Base-by-base conservation (phyloP, 257 asterid genomes). In the Salvia miltiorrhiza region DNA sequence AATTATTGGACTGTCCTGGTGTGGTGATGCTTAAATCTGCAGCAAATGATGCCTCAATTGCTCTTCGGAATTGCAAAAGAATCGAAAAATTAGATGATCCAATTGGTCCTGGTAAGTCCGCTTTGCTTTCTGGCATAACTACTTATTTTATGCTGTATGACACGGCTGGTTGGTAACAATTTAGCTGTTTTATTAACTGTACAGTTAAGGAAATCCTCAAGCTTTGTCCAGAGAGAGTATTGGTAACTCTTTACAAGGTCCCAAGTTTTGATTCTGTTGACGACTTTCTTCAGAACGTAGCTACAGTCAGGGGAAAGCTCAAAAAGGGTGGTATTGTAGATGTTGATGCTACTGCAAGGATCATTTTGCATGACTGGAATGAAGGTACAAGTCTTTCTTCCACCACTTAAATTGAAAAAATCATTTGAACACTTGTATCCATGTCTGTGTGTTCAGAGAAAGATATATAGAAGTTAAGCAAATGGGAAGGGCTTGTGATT, bases 11-110 rank as follows among this genome's bases (percentile, higher is more conserved):
- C 59, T 93, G 96, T 76, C 99, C 96, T 65, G 96, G 99, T 33
- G 96, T 93, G 53, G 99, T 88, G 71, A 82, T 88, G 90, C 96
- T 93, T 78, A 89, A 82, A 76, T 83, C 99, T 23, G 12, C 90
- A 2, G 95, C 77, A 66, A 83, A 70, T 59, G 96, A 88, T 79
- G 78, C 93, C 58, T 83, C 94, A 30, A 77, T 88, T 76, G 99
- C 95, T 63, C 96, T 93, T 55, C 84, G 97, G 23, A 93, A 93
- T 81, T 93, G 99, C 89, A 90, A 89, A 86, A 85, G 96, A 81
- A 90, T 87, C 40, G 97, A 93, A 75, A 89, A 90, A 81, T 81
- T 91, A 71, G 96, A 90, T 14, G 97, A 87, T 78, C 91, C 89
- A 4, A 75, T 93, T 74, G 83, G 84, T 73, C 96, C 97, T 60